Evolutionary conservation across 192 early-diverging fungal species (phyloP).

Genomic region (Coemansia sp.): DNA sequence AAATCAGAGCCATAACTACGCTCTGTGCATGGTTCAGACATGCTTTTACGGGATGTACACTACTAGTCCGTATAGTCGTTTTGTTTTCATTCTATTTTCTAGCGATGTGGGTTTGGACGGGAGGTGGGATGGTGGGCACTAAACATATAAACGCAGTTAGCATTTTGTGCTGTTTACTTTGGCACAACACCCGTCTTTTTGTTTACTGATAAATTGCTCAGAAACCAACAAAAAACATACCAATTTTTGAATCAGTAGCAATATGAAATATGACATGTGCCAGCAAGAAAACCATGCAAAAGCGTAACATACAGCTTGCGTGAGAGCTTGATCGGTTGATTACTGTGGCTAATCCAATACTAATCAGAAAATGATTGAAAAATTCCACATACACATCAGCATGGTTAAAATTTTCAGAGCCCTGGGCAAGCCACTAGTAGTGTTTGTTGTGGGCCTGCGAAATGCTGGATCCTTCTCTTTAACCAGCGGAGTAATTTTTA

Average conservation of each 20-base stretch:
- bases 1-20: too few species aligned
- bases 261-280: background rate
- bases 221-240: background rate
- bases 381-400: too few species aligned
- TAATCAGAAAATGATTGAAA: too few species aligned
- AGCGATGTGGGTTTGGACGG: slow-evolving; percentile 17
- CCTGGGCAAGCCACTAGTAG: background rate
- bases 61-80: background rate
- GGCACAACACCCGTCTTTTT: background rate
- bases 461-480: slow-evolving; percentile 19
- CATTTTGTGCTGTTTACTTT: background rate
- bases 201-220: background rate
- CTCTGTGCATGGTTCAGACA: too few species aligned
- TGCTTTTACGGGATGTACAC: too few species aligned
- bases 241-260: background rate
- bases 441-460: background rate
- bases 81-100: slow-evolving; percentile 1
- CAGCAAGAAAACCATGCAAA: too few species aligned
- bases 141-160: background rate
- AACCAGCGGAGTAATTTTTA: slow-evolving; percentile 36
- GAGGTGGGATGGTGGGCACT: slow-evolving; percentile 39
- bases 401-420: too few species aligned
- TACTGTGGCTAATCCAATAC: too few species aligned
- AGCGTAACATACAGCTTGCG: too few species aligned
- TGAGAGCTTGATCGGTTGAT: too few species aligned